Evolutionary conservation across 768 basidiomycete genomes (phyloP).

Genomic region (Leucocoprinus birnbaumii): DNA sequence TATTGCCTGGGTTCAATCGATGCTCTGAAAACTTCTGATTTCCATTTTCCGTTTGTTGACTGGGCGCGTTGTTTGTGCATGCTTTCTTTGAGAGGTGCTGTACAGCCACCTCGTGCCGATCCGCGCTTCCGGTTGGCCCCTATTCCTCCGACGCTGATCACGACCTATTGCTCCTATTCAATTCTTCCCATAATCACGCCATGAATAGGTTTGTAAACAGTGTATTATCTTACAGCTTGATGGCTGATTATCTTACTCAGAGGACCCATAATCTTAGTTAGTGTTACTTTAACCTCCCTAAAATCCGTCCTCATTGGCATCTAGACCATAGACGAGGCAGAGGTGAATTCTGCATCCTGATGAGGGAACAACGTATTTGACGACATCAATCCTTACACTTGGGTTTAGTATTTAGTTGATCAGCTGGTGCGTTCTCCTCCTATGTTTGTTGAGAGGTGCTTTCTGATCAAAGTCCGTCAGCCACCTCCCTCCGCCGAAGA

Average conservation of each 20-base stretch:
- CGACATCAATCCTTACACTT: no score
- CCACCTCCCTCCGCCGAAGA: conserved; percentile 35
- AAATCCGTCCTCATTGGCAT: no score
- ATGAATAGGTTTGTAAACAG: conserved; percentile 5
- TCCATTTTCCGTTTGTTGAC: no score
- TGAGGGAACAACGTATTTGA: not conserved
- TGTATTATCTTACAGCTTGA: not conserved
- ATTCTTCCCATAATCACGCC: no score
- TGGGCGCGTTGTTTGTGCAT: not conserved
- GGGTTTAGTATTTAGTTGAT: conserved; percentile 32
- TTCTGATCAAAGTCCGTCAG: conserved; percentile 16
- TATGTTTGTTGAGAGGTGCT: not conserved
- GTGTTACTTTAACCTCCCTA: not conserved
- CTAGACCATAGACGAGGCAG: conserved; percentile 27
- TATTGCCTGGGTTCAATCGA: not conserved
- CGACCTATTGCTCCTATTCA: not conserved
- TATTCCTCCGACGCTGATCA: not conserved
- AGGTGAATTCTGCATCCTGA: conserved; percentile 15
- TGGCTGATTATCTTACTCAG: conserved; percentile 7
- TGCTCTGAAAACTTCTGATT: no score
- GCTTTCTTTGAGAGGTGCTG: not conserved
- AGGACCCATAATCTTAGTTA: conserved; percentile 22
- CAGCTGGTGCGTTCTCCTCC: conserved; percentile 26
- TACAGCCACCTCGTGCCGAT: not conserved
- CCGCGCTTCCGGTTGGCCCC: not conserved